Percentiles rank a stretch among this genome's conserved stretches.
These are phyloP conservation scores for Hypoxylon perforatum DNA, from an alignment of 495 filamentous ascomycete species.

Conservation along the genomic window DNA sequence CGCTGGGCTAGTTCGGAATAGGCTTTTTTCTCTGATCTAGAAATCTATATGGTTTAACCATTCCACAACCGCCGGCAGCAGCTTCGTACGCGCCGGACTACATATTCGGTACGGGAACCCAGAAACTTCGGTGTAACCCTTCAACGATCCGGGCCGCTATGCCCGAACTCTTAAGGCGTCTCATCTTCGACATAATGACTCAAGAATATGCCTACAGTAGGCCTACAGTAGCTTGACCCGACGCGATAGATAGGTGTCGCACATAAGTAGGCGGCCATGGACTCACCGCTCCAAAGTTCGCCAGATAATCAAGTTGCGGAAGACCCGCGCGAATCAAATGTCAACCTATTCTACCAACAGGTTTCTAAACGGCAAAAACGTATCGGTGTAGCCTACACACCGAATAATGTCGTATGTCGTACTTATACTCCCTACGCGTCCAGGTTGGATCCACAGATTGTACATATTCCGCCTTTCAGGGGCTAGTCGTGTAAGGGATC, in stretches of 20 bases:
- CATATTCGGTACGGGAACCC: too few species aligned
- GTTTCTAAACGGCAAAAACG: not conserved
- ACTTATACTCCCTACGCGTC: not conserved
- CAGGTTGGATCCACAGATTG: slow-evolving; percentile 4
- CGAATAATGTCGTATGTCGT: slow-evolving; percentile 4
- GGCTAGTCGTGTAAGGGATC: too few species aligned
- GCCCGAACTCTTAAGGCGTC: too few species aligned
- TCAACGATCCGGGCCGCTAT: not conserved
- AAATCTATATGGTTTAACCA: too few species aligned
- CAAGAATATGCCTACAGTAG: slow-evolving; percentile 4
- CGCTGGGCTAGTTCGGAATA: too few species aligned
- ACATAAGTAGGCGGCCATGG: slow-evolving; percentile 24
- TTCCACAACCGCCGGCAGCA: too few species aligned
- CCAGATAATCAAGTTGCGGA: slow-evolving; percentile 12
- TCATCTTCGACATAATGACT: slow-evolving; percentile 36
- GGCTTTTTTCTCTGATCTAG: too few species aligned
- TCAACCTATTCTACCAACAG: not conserved
- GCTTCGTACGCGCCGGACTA: too few species aligned
- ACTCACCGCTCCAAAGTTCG: slow-evolving; percentile 31
- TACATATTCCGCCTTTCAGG: slow-evolving; percentile 16
- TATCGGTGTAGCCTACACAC: slow-evolving; percentile 22
- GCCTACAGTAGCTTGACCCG: slow-evolving; percentile 23
- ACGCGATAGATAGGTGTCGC: slow-evolving; percentile 20
- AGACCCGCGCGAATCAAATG: slow-evolving; percentile 31
- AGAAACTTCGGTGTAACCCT: not conserved